Conservation (phyloP, 2,329 filamentous ascomycete genomes). For the Arachnopeziza araneosa region DNA sequence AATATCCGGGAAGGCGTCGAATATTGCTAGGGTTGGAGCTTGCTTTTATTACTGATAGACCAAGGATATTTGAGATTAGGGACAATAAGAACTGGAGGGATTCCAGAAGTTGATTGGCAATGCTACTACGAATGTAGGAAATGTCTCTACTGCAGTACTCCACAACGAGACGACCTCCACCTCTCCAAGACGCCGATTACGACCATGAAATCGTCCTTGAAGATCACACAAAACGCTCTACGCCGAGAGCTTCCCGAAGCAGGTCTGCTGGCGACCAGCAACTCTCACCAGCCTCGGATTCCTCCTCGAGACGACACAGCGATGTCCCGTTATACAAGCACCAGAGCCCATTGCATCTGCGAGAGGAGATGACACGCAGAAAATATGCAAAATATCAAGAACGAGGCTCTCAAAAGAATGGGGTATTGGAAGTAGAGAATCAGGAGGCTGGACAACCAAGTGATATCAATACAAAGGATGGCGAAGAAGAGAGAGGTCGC, state of each 20-base stretch:
- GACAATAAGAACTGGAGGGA: not conserved
- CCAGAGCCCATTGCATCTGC: conserved; percentile 14
- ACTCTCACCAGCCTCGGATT: conserved; percentile 13
- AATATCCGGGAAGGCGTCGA: not conserved
- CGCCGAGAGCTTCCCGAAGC: conserved; percentile 10
- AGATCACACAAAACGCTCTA: conserved; percentile 36
- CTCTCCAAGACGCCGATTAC: conserved; percentile 55
- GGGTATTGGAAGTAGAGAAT: conserved; percentile 10
- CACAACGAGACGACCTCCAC: conserved; percentile 43
- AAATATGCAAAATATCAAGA: conserved; percentile 32
- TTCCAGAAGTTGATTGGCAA: not conserved
- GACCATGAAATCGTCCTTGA: conserved; percentile 68
- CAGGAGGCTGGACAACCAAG: conserved; percentile 2
- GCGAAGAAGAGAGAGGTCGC: conserved; percentile 13
- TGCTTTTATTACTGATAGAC: conserved; percentile 1
- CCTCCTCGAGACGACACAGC: conserved; percentile 21
- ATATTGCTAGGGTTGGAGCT: not conserved
- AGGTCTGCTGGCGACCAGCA: conserved; percentile 8
- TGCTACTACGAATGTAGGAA: conserved; percentile 16
- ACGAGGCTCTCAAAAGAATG: conserved; percentile 26
- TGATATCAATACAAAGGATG: not conserved
- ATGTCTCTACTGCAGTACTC: conserved; percentile 24
- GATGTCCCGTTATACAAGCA: conserved; percentile 22
- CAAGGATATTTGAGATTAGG: not conserved
- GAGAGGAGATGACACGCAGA: conserved; percentile 21